Percentiles rank a stretch among this genome's conserved stretches.
Evolutionary conservation across 140 eudicot genomes (phyloP).

Genomic region (Flaveria floridana): DNA sequence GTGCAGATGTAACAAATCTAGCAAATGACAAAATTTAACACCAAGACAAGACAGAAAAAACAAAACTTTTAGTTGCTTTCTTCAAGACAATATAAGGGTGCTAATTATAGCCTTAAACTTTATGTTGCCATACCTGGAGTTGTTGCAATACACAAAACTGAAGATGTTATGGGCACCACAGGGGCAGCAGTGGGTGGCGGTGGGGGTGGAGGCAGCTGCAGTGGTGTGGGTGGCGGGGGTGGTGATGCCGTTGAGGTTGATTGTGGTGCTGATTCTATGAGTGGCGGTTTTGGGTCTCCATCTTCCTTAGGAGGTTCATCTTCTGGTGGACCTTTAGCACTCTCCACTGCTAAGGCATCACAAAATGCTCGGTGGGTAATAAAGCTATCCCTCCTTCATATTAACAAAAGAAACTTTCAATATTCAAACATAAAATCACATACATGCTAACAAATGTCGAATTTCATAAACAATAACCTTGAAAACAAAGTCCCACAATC

Average conservation of each 20-base stretch:
- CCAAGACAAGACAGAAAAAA: slow-evolving; percentile 35
- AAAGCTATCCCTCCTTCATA: slow-evolving; percentile 88
- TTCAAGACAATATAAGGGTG: slow-evolving; percentile 12
- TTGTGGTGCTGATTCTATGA: slow-evolving; percentile 44
- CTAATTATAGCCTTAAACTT: not conserved
- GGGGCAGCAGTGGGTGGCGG: slow-evolving; percentile 33
- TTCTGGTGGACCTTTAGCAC: slow-evolving; percentile 54
- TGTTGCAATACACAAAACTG: slow-evolving; percentile 44
- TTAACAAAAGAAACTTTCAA: slow-evolving; percentile 29
- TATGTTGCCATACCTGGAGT: slow-evolving; percentile 53
- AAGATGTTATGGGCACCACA: slow-evolving; percentile 42
- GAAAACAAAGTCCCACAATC: slow-evolving; percentile 93
- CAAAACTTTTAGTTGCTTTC: slow-evolving; percentile 26
- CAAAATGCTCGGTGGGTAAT: slow-evolving; percentile 94
- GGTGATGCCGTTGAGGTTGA: slow-evolving; percentile 41
- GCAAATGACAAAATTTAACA: slow-evolving; percentile 45
- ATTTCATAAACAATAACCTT: slow-evolving; percentile 48
- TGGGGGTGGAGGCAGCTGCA: slow-evolving; percentile 34
- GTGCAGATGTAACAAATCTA: slow-evolving; percentile 41
- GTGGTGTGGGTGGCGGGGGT: slow-evolving; percentile 37
- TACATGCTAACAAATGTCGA: not conserved
- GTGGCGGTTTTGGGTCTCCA: slow-evolving; percentile 41
- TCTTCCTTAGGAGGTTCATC: slow-evolving; percentile 44
- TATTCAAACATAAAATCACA: slow-evolving; percentile 11
- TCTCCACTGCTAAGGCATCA: slow-evolving; percentile 80